Evolutionary conservation across 2,329 filamentous ascomycete species (phyloP), one percentile per base, ranked within the genome.

Genomic region (Aspergillus aculeatus): DNA sequence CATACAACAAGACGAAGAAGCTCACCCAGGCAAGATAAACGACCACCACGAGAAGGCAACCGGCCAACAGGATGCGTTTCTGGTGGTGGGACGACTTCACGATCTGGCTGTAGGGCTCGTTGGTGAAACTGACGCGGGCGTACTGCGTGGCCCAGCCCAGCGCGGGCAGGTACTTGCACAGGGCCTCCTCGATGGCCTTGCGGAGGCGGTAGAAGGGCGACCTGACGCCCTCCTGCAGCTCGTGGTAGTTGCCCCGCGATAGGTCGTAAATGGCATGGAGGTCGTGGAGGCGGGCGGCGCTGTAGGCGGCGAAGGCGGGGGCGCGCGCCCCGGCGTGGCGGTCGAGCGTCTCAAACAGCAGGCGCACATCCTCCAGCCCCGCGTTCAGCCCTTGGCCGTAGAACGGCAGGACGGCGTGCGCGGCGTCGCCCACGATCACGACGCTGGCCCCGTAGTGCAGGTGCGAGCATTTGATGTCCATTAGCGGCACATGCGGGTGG

Each of bases 341-440:
- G 76, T 97, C 93, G 1, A 98, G 81, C 47, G 89, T 82, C 0
- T 88, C 86, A 76, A 96, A 99, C 1, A 99, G 84, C 5, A 96
- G 87, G 7, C 90, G 87, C 11, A 99, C 92, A 69, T 97, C 94
- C 78, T 99, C 95, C 47, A 99, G 85, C 0, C 95, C 95, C 0
- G 95, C 90, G 71, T 99, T 99, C 88, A 99, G 96, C 41, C 95
- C 95, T 75, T 99, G 95, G 0, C 95, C 95, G 75, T 98, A 99
- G 77, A 99, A 99, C 0, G 95, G 95, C 0, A 99, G 92, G 88
- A 99, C 97, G 59, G 95, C 95, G 74, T 99, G 95, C 0, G 95
- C 93, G 7, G 95, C 92, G 73, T 99, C 95, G 60, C 95, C 95
- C 38, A 99, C 74, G 52, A 99, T 91, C 61, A 96, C 92, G 32